Conservation (phyloP, 305 asterid genomes). For the Coffea humblotiana region DNA sequence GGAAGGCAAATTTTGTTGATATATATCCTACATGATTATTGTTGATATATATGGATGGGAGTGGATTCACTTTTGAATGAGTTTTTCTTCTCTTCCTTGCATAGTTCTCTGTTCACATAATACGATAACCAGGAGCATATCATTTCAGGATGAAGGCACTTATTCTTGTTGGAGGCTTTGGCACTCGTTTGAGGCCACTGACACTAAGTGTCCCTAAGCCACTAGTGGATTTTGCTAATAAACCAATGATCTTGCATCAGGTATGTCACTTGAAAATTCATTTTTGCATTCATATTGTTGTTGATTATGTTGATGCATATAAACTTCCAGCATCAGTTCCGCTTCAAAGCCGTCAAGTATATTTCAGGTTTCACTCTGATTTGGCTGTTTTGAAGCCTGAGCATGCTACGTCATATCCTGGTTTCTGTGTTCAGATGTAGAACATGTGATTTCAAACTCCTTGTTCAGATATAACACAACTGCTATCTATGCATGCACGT, state of each 20-base stretch:
- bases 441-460: background rate
- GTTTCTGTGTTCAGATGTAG: background rate
- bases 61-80: constrained; percentile 23
- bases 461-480: background rate
- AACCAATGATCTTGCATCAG: constrained; percentile 99
- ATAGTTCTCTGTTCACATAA: constrained; percentile 3
- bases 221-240: constrained; percentile 91
- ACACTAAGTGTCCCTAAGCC: constrained; percentile 93
- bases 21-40: too few relatives aligned
- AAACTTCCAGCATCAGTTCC: background rate
- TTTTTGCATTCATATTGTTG: constrained; percentile 4
- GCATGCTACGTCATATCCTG: background rate
- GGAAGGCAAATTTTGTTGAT: too few relatives aligned
- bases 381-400: too few relatives aligned
- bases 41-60: constrained; percentile 36
- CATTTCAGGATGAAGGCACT: constrained; percentile 76
- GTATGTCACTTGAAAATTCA: constrained; percentile 31
- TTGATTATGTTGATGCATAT: background rate
- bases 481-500: background rate
- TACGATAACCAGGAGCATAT: constrained; percentile 16
- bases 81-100: constrained; percentile 26
- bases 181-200: constrained; percentile 93
- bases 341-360: background rate
- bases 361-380: too few relatives aligned
- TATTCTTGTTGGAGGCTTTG: constrained; percentile 95